phyloP scores from a whole-genome alignment of 2,329 filamentous ascomycete species.

The Talaromyces sp. region DNA sequence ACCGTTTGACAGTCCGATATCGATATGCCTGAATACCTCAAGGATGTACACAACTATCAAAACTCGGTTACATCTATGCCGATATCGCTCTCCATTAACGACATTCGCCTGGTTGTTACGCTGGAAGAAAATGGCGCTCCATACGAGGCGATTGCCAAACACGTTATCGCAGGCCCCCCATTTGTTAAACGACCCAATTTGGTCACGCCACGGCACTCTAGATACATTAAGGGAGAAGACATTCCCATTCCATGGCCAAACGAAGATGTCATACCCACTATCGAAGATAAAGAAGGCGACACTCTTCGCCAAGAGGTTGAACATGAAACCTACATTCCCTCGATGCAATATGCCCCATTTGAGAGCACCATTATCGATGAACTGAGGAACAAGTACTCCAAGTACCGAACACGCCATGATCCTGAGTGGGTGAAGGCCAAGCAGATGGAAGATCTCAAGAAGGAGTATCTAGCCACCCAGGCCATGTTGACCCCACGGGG shows the following conservation, averaged over 20 bases:
- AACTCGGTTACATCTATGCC: constrained; percentile 45
- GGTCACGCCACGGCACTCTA: constrained; percentile 36
- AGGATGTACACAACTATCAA: constrained; percentile 31
- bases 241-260: constrained; percentile 71
- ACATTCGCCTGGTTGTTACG: constrained; percentile 77
- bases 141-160: constrained; percentile 68
- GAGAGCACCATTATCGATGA: constrained; percentile 76
- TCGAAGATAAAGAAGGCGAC: constrained; percentile 58
- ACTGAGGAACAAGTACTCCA: constrained; percentile 75
- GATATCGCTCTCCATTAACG: constrained; percentile 59
- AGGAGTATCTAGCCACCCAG: constrained; percentile 40
- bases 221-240: constrained; percentile 65
- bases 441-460: constrained; percentile 52
- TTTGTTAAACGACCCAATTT: constrained; percentile 48
- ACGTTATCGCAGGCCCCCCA: constrained; percentile 54
- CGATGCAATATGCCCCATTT: constrained; percentile 71
- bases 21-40: constrained; percentile 33
- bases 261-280: constrained; percentile 44
- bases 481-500: constrained; percentile 45
- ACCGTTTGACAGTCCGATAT: constrained; percentile 33
- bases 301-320: constrained; percentile 74
- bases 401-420: constrained; percentile 76
- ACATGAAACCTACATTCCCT: constrained; percentile 70
- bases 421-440: constrained; percentile 64
- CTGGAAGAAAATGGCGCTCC: constrained; percentile 61